Conservation (phyloP, 192 early-diverging fungal genomes). For the Geosiphon pyriformis region DNA sequence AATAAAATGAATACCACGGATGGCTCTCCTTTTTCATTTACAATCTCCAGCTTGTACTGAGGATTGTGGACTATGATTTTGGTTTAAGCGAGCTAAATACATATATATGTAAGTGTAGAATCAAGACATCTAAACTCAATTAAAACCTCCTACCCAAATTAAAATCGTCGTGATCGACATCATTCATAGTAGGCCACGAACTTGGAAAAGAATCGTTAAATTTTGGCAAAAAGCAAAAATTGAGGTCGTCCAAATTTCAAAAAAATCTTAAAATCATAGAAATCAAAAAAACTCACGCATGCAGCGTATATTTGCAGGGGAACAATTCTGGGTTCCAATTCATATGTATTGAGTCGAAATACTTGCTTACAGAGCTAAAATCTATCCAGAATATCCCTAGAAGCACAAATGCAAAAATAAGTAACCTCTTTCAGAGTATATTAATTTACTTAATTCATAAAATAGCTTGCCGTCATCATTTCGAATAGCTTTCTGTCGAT, state of each 20-base stretch:
- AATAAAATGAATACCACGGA: slow-evolving; percentile 73
- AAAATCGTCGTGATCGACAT: slow-evolving; percentile 26
- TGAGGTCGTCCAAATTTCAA: no score
- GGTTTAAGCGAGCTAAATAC: slow-evolving; percentile 44
- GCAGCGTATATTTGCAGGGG: slow-evolving; percentile 57
- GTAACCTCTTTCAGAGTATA: background rate
- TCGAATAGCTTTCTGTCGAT: slow-evolving; percentile 55
- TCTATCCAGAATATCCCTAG: slow-evolving; percentile 82
- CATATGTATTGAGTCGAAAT: slow-evolving; percentile 84
- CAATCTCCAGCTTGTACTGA: slow-evolving; percentile 68
- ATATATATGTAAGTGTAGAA: slow-evolving; percentile 31
- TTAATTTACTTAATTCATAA: background rate
- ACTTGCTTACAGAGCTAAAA: slow-evolving; percentile 68
- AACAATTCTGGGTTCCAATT: slow-evolving; percentile 87
- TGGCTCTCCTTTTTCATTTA: slow-evolving; percentile 40
- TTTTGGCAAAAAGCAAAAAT: background rate
- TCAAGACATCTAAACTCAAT: slow-evolving; percentile 3
- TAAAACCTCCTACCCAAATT: slow-evolving; percentile 34
- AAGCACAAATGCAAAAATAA: background rate
- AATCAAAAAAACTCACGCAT: slow-evolving; percentile 53
- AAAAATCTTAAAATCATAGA: no score
- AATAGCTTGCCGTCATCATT: slow-evolving; percentile 65
- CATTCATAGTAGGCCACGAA: slow-evolving; percentile 28
- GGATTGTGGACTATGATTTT: slow-evolving; percentile 72
- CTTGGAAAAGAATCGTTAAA: slow-evolving; percentile 9